Conservation (phyloP, 75 land plant genomes). For the Gnetum montanum region DNA sequence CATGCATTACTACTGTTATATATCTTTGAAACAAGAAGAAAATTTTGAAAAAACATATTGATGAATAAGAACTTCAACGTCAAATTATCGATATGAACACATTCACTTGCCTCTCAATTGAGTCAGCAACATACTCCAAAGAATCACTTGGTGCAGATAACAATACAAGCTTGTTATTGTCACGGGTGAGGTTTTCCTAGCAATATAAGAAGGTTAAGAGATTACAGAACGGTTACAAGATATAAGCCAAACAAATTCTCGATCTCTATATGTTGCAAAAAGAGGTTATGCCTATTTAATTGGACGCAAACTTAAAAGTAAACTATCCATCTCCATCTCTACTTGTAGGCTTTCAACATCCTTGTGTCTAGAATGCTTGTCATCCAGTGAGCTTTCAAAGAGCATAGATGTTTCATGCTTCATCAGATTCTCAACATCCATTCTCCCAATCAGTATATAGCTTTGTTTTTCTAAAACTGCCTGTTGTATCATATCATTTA, state of each 20-base stretch:
- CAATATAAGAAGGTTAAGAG: too few relatives aligned
- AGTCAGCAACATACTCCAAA: slow-evolving; percentile 85
- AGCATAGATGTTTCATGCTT: slow-evolving; percentile 72
- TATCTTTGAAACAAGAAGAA: too few relatives aligned
- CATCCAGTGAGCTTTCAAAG: slow-evolving; percentile 40
- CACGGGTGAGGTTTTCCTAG: slow-evolving; percentile 91
- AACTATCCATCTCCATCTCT: slow-evolving; percentile 72
- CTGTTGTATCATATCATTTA: slow-evolving; percentile 48
- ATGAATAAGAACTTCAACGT: too few relatives aligned
- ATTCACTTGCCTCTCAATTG: slow-evolving; percentile 71
- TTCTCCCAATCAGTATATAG: slow-evolving; percentile 87
- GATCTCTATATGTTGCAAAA: too few relatives aligned
- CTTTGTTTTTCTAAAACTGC: slow-evolving; percentile 97
- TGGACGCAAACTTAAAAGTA: slow-evolving; percentile 70
- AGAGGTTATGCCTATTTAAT: slow-evolving; percentile 99
- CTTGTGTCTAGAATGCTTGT: slow-evolving; percentile 19
- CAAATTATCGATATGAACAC: too few relatives aligned
- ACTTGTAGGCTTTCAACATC: slow-evolving; percentile 68
- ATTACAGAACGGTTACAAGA: too few relatives aligned
- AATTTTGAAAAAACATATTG: too few relatives aligned
- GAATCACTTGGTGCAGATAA: slow-evolving; percentile 96
- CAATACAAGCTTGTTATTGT: slow-evolving; percentile 83
- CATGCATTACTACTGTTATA: too few relatives aligned
- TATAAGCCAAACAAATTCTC: too few relatives aligned
- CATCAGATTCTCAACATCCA: slow-evolving; percentile 82